Percentiles rank a stretch among this genome's conserved stretches.
Conservation (phyloP, 352 stramenopile species). For the Pythium pyrilobum region DNA sequence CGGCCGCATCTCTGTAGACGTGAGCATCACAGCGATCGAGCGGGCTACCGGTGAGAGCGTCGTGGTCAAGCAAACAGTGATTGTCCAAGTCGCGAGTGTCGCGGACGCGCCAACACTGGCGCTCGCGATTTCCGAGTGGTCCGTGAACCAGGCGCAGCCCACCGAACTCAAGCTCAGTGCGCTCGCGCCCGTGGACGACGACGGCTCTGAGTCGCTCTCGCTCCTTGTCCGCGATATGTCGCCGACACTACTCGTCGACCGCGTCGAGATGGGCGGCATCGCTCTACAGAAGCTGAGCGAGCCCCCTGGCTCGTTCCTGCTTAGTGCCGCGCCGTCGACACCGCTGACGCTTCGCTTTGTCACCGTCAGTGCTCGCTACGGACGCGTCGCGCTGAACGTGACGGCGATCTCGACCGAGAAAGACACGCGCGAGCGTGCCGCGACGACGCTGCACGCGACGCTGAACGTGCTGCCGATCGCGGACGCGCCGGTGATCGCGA, state of each 20-base stretch:
- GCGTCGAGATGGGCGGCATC: constrained; percentile 11
- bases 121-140: constrained; percentile 12
- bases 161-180: constrained; percentile 25
- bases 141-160: constrained; percentile 29
- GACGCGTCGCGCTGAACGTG: constrained; percentile 24
- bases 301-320: constrained; percentile 20
- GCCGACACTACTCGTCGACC: not conserved
- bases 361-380: constrained; percentile 28
- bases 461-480: constrained; percentile 36
- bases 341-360: constrained; percentile 27
- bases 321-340: constrained; percentile 16
- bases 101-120: constrained; percentile 31
- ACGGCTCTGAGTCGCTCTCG: constrained; percentile 36
- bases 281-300: constrained; percentile 18
- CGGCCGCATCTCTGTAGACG: constrained; percentile 27
- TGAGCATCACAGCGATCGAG: constrained; percentile 28
- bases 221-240: constrained; percentile 22
- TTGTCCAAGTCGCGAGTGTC: constrained; percentile 24
- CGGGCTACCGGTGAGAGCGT: constrained; percentile 19
- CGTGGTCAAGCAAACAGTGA: constrained; percentile 17
- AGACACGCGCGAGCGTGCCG: constrained; percentile 14
- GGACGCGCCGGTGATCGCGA: constrained; percentile 28
- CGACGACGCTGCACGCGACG: constrained; percentile 10
- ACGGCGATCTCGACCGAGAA: constrained; percentile 31
- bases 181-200: constrained; percentile 28